Conservation (phyloP, 1,284 basidiomycete species). For the Moniliophthora roreri region DNA sequence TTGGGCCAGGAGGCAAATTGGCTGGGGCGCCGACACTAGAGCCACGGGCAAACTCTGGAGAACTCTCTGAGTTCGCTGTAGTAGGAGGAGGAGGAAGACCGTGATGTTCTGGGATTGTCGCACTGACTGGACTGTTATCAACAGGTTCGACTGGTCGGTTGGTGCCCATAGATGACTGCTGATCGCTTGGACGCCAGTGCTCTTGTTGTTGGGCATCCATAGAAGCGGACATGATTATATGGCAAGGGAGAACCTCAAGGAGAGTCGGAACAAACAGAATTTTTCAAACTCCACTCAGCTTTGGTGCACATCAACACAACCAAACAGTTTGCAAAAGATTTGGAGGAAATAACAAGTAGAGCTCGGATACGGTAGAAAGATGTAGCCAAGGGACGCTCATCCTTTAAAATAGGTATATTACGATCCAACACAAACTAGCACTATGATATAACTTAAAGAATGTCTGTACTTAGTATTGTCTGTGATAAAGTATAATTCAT, state of each 20-base stretch:
- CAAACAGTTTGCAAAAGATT: no score
- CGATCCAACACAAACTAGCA: no score
- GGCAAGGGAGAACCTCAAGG: constrained; percentile 3
- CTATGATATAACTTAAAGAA: no score
- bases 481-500: no score
- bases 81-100: constrained; percentile 36
- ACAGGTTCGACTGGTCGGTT: constrained; percentile 37
- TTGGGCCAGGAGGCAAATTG: constrained; percentile 29
- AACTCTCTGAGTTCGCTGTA: constrained; percentile 42
- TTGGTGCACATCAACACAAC: not conserved
- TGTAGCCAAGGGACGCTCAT: no score
- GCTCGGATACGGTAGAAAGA: no score
- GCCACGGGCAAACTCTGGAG: constrained; percentile 46
- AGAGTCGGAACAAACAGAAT: not conserved
- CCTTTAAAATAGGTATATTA: no score
- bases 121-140: constrained; percentile 44
- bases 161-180: constrained; percentile 47
- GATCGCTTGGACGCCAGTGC: constrained; percentile 32
- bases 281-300: constrained; percentile 1
- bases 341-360: no score
- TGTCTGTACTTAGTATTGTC: no score
- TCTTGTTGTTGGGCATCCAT: constrained; percentile 12
- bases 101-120: constrained; percentile 21
- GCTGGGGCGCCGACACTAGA: constrained; percentile 43
- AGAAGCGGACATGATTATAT: constrained; percentile 1